Evolutionary conservation across 2,329 filamentous ascomycete species (phyloP).

Genomic region (Tolypocladium album): DNA sequence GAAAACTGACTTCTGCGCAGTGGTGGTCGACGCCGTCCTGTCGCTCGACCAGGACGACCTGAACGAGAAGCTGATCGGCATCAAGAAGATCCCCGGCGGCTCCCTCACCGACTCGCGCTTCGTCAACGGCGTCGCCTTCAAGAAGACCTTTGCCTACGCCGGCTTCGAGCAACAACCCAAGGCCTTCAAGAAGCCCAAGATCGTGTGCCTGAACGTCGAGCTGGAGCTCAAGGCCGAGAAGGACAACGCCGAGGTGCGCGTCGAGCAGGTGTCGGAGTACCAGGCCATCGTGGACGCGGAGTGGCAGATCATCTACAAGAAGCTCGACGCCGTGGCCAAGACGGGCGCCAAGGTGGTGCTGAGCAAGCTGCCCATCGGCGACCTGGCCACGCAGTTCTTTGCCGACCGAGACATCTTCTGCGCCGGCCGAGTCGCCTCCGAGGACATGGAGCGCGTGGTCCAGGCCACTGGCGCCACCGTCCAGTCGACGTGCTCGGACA

Average conservation of each 20-base stretch:
- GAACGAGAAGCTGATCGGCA: slow-evolving; percentile 93
- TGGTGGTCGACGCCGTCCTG: slow-evolving; percentile 96
- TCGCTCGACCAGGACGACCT: slow-evolving; percentile 94
- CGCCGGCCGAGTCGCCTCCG: slow-evolving; percentile 79
- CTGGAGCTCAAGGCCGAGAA: slow-evolving; percentile 98
- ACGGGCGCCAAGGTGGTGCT: slow-evolving; percentile 96
- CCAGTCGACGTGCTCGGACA: slow-evolving; percentile 95
- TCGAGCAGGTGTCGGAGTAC: slow-evolving; percentile 98
- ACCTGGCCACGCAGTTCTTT: slow-evolving; percentile 95
- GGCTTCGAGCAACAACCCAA: slow-evolving; percentile 99
- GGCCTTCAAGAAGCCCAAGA: slow-evolving; percentile 85
- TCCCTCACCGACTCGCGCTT: slow-evolving; percentile 94
- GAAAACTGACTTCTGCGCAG: slow-evolving; percentile 28
- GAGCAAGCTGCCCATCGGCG: slow-evolving; percentile 93
- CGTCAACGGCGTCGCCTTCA: slow-evolving; percentile 96
- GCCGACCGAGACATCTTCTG: slow-evolving; percentile 98
- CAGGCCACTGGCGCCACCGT: slow-evolving; percentile 86
- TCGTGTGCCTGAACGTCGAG: slow-evolving; percentile 95
- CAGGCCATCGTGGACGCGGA: slow-evolving; percentile 98
- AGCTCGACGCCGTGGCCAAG: slow-evolving; percentile 88
- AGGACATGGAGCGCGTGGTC: slow-evolving; percentile 93
- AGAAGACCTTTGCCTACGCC: slow-evolving; percentile 98
- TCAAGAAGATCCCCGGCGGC: slow-evolving; percentile 97
- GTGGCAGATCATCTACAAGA: slow-evolving; percentile 99
- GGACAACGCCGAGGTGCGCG: slow-evolving; percentile 96